phyloP scores from a whole-genome alignment of 768 basidiomycete genomes.

The Trametes punicea region DNA sequence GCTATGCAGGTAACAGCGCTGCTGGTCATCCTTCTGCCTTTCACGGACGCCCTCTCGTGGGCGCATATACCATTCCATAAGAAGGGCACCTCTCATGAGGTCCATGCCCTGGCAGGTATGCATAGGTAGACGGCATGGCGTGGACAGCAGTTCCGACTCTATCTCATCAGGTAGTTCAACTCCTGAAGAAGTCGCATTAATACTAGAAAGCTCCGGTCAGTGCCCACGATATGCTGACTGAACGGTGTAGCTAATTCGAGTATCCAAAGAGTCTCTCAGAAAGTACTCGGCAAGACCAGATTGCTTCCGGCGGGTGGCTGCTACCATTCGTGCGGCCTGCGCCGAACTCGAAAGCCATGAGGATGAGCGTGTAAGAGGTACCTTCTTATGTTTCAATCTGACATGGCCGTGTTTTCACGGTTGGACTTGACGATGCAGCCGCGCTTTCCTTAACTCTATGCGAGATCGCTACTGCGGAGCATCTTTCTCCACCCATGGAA shows the following conservation, averaged over 20 bases:
- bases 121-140: neutral
- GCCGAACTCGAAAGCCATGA: slow-evolving; percentile 58
- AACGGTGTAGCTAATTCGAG: neutral
- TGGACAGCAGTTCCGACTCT: neutral
- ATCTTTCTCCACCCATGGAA: slow-evolving; percentile 66
- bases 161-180: neutral
- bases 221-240: neutral
- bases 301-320: slow-evolving; percentile 58
- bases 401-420: neutral
- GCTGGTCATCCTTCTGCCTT: neutral
- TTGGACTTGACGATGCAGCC: slow-evolving; percentile 35
- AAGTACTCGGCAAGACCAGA: slow-evolving; percentile 44
- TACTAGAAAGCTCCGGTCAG: slow-evolving; percentile 7
- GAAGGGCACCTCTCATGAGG: neutral
- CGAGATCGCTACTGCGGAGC: slow-evolving; percentile 71
- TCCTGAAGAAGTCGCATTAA: slow-evolving; percentile 11
- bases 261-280: slow-evolving; percentile 17
- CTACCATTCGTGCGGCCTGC: slow-evolving; percentile 47
- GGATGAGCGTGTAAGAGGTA: slow-evolving; percentile 59
- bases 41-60: slow-evolving; percentile 14
- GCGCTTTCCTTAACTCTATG: slow-evolving; percentile 78
- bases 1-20: neutral
- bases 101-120: neutral
- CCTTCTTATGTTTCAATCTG: neutral
- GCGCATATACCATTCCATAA: neutral